phyloP scores from a whole-genome alignment of 2,329 filamentous ascomycete genomes.

The Nemania serpens region DNA sequence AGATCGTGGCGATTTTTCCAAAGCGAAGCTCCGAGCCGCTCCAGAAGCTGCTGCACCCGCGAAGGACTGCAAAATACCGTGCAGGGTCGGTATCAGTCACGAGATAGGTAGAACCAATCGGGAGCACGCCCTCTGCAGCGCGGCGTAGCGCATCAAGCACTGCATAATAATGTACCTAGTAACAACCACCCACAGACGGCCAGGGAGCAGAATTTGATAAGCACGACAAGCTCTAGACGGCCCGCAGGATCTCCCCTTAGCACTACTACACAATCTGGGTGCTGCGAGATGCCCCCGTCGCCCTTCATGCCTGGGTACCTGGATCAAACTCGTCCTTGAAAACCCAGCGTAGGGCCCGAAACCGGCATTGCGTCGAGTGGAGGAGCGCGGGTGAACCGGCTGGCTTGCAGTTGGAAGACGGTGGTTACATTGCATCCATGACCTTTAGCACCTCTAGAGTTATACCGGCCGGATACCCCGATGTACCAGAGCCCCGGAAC shows the following conservation, averaged over 20 bases:
- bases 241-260: slow-evolving; percentile 4
- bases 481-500: slow-evolving; percentile 19
- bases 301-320: not conserved
- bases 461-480: not conserved
- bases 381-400: slow-evolving; percentile 1
- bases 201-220: not conserved
- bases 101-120: no score
- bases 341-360: not conserved
- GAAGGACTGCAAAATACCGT: not conserved
- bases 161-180: not conserved
- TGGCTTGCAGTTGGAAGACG: slow-evolving; percentile 13
- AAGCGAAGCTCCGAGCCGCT: no score
- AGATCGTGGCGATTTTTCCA: no score
- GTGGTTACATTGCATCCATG: slow-evolving; percentile 20
- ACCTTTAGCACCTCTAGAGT: not conserved
- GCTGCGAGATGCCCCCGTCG: not conserved
- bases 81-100: not conserved
- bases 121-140: no score
- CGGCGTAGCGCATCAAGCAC: no score
- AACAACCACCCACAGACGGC: not conserved
- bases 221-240: not conserved
- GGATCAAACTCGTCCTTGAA: not conserved
- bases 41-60: no score
- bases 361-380: slow-evolving; percentile 1
- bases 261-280: slow-evolving; percentile 2